Evolutionary conservation across 345 rosid genomes (phyloP).

Genomic region (Limnanthes douglasii): DNA sequence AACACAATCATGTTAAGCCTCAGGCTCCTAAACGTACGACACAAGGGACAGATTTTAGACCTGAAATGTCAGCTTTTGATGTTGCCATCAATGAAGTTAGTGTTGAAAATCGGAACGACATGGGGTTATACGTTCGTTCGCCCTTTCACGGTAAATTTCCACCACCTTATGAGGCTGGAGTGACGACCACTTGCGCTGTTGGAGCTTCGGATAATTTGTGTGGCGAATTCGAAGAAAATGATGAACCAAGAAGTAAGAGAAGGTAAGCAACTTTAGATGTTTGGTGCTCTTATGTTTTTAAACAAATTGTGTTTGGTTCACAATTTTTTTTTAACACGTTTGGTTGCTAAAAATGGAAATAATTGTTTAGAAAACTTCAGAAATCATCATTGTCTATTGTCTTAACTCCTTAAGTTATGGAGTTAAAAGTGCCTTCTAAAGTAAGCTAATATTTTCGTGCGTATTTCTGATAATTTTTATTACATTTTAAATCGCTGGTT

Average conservation of each 20-base stretch:
- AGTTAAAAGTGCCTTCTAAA: too few relatives aligned
- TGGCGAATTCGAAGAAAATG: slow-evolving; percentile 53
- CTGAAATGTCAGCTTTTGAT: too few relatives aligned
- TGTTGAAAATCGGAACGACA: slow-evolving; percentile 27
- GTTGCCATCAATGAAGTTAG: too few relatives aligned
- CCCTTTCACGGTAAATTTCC: slow-evolving; percentile 15
- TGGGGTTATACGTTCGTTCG: slow-evolving; percentile 10
- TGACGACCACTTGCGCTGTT: slow-evolving; percentile 9
- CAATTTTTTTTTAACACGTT: too few relatives aligned
- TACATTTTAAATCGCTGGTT: too few relatives aligned
- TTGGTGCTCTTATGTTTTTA: not conserved
- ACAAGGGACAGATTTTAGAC: too few relatives aligned
- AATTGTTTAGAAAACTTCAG: too few relatives aligned
- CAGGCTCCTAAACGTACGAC: slow-evolving; percentile 60
- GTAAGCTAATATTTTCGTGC: not conserved
- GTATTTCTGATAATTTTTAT: not conserved
- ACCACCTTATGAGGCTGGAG: slow-evolving; percentile 16
- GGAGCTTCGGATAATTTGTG: slow-evolving; percentile 47
- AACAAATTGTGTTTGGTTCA: too few relatives aligned
- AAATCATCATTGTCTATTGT: too few relatives aligned
- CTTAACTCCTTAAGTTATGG: too few relatives aligned
- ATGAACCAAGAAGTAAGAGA: slow-evolving; percentile 51
- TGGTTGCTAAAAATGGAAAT: too few relatives aligned
- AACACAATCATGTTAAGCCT: slow-evolving; percentile 79
- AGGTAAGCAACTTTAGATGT: slow-evolving; percentile 29